phyloP scores from a whole-genome alignment of 1,284 basidiomycete species.

The Melampsora occidentalis region DNA sequence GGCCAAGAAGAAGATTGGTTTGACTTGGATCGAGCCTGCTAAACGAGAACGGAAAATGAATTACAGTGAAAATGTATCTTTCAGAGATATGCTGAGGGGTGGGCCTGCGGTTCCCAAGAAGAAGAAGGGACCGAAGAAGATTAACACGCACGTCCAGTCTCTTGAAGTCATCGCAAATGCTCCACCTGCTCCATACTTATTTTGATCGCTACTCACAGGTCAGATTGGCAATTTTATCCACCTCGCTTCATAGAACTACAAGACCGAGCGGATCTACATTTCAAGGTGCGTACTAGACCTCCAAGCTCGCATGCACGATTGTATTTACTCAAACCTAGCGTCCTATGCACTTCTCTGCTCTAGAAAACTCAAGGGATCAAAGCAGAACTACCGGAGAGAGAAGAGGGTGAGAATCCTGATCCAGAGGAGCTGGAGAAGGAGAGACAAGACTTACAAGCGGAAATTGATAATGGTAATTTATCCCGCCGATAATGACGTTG shows the following conservation, averaged over 20 bases:
- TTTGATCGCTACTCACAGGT: conserved; percentile 57
- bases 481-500: not conserved
- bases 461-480: conserved; percentile 61
- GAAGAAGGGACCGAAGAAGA: conserved; percentile 83
- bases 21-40: conserved; percentile 82
- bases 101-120: conserved; percentile 68
- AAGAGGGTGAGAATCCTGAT: conserved; percentile 64
- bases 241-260: conserved; percentile 76
- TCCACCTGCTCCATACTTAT: not conserved
- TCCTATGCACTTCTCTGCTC: not conserved
- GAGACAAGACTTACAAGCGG: conserved; percentile 63
- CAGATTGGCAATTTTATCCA: conserved; percentile 98
- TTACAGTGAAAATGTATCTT: conserved; percentile 72
- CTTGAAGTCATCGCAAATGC: not conserved
- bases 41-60: conserved; percentile 95
- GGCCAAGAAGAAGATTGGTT: conserved; percentile 68
- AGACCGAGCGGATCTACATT: conserved; percentile 65
- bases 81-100: conserved; percentile 83
- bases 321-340: not conserved
- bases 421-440: conserved; percentile 82
- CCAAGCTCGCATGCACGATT: not conserved
- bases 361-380: conserved; percentile 43
- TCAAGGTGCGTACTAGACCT: conserved; percentile 47
- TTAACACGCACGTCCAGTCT: conserved; percentile 64
- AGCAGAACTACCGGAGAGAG: conserved; percentile 62